Evolutionary conservation across 2,329 filamentous ascomycete genomes (phyloP), one percentile per base, ranked within the genome.

Genomic region (Neofusicoccum parvum): DNA sequence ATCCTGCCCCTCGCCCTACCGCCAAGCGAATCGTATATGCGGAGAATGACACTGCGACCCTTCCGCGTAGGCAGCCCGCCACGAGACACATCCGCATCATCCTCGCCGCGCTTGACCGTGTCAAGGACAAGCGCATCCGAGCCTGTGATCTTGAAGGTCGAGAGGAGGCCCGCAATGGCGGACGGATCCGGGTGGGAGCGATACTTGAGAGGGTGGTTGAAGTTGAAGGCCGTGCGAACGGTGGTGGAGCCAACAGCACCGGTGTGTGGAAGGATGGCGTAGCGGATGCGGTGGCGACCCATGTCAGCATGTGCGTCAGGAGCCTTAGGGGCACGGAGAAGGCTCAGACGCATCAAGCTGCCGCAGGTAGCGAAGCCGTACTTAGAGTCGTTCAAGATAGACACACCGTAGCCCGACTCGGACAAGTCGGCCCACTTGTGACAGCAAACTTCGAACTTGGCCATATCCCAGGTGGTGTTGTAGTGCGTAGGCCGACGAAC

Each of bases 391-490:
- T 98, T 98, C 66, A 98, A 85, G 68, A 98, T 91, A 2, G 92
- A 94, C 7, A 98, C 92, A 68, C 94, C 94, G 72, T 96, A 97
- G 62, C 89, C 90, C 73, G 91, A 84, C 78, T 97, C 94, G 0
- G 91, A 94, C 32, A 97, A 81, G 77, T 97, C 94, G 11, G 94
- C 94, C 83, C 92, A 97, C 76, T 94, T 94, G 82, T 97, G 94
- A 76, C 91, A 94, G 83, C 93, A 97, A 60, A 97, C 94, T 81
- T 97, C 94, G 72, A 97, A 97, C 74, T 97, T 97, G 73, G 94
- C 94, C 93, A 96, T 96, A 74, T 97, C 93, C 93, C 93, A 97
- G 70, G 87, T 90, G 3, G 95, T 99, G 81, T 99, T 99, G 85
- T 97, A 98, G 80, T 99, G 95, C 0, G 95, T 99, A 2, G 95